These are phyloP conservation scores for Nicotiana rustica DNA, from an alignment of 305 asterid genomes.

Conservation along the genomic window DNA sequence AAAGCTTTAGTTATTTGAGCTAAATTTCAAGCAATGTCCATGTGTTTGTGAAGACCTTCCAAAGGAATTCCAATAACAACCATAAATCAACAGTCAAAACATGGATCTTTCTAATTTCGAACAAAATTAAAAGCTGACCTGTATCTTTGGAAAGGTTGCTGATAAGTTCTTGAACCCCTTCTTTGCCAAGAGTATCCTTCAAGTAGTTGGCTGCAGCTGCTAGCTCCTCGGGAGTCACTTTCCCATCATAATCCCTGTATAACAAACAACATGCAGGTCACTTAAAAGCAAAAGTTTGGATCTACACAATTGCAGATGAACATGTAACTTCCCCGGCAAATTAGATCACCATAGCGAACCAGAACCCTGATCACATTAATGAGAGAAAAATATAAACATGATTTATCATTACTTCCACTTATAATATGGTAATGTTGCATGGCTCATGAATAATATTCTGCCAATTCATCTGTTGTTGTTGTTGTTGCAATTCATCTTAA, in stretches of 20 bases:
- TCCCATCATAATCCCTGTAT: conserved; percentile 80
- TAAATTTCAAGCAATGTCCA: neutral
- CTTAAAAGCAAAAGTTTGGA: neutral
- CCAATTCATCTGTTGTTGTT: neutral
- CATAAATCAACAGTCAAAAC: neutral
- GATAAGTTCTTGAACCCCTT: conserved; percentile 79
- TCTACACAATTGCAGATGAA: neutral
- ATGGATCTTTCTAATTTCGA: neutral
- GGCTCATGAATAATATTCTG: neutral
- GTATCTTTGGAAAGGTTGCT: conserved; percentile 83
- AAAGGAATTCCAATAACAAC: neutral
- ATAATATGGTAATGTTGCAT: neutral
- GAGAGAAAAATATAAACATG: conserved; percentile 22
- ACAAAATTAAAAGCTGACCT: conserved; percentile 50
- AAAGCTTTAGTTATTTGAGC: neutral
- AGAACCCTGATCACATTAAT: neutral
- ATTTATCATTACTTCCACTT: neutral
- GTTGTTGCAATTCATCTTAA: neutral
- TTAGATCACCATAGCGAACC: neutral
- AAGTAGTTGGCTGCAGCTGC: conserved; percentile 80
- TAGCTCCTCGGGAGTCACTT: conserved; percentile 84
- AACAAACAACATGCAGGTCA: conserved; percentile 23
- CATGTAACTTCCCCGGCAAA: neutral
- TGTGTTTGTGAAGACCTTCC: conserved; percentile 3
- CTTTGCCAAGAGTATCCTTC: conserved; percentile 81